Base-by-base conservation (phyloP, 2,329 filamentous ascomycete genomes). In the Aspergillus jensenii region DNA sequence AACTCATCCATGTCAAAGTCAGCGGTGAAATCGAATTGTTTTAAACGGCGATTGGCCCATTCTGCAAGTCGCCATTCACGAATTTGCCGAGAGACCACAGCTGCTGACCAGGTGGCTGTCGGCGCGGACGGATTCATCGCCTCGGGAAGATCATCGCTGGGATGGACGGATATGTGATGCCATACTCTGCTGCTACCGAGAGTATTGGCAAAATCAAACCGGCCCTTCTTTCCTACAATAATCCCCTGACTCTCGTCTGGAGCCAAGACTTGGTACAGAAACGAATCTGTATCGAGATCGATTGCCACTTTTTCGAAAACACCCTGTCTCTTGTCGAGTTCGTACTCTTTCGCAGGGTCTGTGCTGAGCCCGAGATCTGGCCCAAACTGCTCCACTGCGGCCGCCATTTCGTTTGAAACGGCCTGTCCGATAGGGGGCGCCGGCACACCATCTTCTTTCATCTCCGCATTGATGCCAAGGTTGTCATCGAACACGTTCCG, bases 1-100 rank as follows among this genome's bases (percentile, higher is more conserved):
- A 99, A 98, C 72, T 99, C 95, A 15, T 96, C 91, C 5, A 93
- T 80, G 68, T 99, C 95, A 65, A 98, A 99, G 69, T 99, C 95
- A 1, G 93, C 91, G 0, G 95, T 99, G 74, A 96, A 99, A 71
- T 99, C 95, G 2, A 98, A 85, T 67, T 89, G 87, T 72, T 91
- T 91, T 73, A 93, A 96, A 50, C 95, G 86, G 56, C 93, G 87
- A 71, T 98, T 99, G 1, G 93, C 91, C 95, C 95, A 99, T 74
- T 99, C 95, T 0, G 95, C 90, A 15, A 99, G 81, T 68, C 95
- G 86, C 93, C 95, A 99, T 3, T 92, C 86, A 17, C 95, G 90
- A 17, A 99, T 84, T 74, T 99, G 95, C 58, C 92, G 88, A 2
- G 95, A 99, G 0, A 99, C 90, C 2, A 90, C 88, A 23, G 91